Conservation (phyloP, 352 stramenopile genomes). For the Pythium periplocum region DNA sequence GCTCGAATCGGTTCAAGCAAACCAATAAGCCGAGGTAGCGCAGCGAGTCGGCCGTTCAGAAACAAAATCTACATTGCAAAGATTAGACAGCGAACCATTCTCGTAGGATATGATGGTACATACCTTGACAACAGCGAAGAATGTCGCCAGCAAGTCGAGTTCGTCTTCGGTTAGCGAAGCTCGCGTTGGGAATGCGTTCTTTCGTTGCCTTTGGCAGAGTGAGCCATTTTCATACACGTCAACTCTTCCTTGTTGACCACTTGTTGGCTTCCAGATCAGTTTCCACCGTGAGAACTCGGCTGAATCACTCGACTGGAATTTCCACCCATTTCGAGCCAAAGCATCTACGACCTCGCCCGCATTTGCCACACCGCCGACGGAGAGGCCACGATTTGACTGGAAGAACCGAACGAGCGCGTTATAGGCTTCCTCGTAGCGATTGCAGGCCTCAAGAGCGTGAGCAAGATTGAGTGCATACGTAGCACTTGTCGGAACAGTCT, state of each 20-base stretch:
- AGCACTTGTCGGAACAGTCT: conserved; percentile 30
- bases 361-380: conserved; percentile 21
- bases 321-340: conserved; percentile 27
- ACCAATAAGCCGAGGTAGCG: conserved; percentile 44
- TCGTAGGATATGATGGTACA: neutral
- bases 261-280: too few species aligned
- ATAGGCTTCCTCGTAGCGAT: conserved; percentile 40
- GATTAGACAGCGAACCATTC: too few species aligned
- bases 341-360: conserved; percentile 25
- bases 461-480: conserved; percentile 65
- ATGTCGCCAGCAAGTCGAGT: conserved; percentile 71
- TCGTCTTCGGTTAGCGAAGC: conserved; percentile 27
- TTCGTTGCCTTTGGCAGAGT: too few species aligned
- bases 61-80: conserved; percentile 51
- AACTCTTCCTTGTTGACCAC: too few species aligned
- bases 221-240: too few species aligned
- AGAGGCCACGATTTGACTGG: conserved; percentile 24
- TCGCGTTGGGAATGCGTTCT: too few species aligned
- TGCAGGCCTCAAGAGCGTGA: conserved; percentile 48
- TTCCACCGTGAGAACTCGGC: too few species aligned
- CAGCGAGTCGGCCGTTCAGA: conserved; percentile 43
- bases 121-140: conserved; percentile 78
- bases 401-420: conserved; percentile 37
- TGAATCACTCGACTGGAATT: neutral
- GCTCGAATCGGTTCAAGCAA: conserved; percentile 63